A percentile compares a stretch with the other conserved stretches of the same genome.
These are phyloP conservation scores for Penicillium mononematosum DNA, from an alignment of 495 filamentous ascomycete genomes.

Conservation along the genomic window DNA sequence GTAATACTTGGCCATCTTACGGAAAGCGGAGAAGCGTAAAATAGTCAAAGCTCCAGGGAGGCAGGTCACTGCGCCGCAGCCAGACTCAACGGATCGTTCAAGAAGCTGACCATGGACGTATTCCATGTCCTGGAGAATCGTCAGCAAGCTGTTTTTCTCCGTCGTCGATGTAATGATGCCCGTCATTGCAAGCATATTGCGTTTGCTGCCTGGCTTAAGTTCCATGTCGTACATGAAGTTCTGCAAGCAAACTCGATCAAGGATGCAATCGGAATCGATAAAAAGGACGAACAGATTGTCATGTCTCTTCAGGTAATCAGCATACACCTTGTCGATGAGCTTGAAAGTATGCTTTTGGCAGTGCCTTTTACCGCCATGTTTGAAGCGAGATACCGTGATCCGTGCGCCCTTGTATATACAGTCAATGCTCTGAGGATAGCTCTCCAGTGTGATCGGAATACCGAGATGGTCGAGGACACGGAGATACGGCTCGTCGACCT, in stretches of 20 bases:
- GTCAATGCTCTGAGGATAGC: constrained; percentile 88
- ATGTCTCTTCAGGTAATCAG: constrained; percentile 80
- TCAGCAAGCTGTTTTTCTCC: constrained; percentile 82
- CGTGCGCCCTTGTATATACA: constrained; percentile 77
- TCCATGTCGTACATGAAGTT: constrained; percentile 99
- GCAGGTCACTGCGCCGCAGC: constrained; percentile 92
- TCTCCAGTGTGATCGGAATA: constrained; percentile 71
- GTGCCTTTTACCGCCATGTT: constrained; percentile 88
- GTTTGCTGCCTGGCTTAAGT: constrained; percentile 86
- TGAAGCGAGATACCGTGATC: constrained; percentile 90
- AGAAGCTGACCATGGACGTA: constrained; percentile 98
- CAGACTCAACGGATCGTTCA: constrained; percentile 94
- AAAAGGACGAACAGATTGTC: constrained; percentile 96
- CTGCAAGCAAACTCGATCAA: constrained; percentile 89
- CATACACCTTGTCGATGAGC: constrained; percentile 91
- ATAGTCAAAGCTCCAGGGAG: constrained; percentile 93
- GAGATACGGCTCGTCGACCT: constrained; percentile 85
- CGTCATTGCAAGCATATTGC: constrained; percentile 97
- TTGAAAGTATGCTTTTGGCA: constrained; percentile 95
- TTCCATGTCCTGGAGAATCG: constrained; percentile 95
- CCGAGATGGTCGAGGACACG: constrained; percentile 86
- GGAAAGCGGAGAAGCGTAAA: constrained; percentile 92
- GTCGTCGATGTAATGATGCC: constrained; percentile 97
- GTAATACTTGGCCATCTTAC: constrained; percentile 97
- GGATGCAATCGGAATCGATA: constrained; percentile 97